Base-by-base conservation (phyloP, 202 grass and related monocot species). In the Schoenoplectus tabernaemontani region DNA sequence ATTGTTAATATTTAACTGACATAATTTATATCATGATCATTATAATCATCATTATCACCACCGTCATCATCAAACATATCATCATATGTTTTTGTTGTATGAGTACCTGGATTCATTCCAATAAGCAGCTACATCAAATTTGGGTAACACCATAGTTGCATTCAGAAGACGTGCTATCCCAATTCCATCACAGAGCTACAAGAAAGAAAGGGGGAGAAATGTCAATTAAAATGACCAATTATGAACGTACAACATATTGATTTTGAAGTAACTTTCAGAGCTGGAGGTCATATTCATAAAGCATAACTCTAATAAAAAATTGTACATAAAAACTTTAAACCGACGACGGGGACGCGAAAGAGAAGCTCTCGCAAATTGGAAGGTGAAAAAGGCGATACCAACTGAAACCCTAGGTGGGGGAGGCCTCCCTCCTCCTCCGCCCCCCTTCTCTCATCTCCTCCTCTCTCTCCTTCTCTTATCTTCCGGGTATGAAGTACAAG, bases 81-180 rank as follows among this genome's bases (percentile, higher is more conserved):
- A 24, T 28, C 32, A 28, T 81, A 78, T 51, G 48, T 15, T 15
- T 16, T 13, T 16, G 17, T 2, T 9, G 66, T 54, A 78, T 1
- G 0, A 15, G 22, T 73, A 99, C 96, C 96, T 99, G 43, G 96
- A 96, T 72, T 99, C 96, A n/a, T 99, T 99, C 96, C 96, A 96
- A 38, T 99, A 99, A 44, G 92, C 90, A 10, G 92, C 90, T 57
- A 89, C 92, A 78, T 99, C 88, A 86, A 99, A 99, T 78, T 93
- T 95, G 33, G 92, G 96, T 59, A 96, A 77, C 69, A 99, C 88
- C 86, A 99, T 86, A 5, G 96, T 93, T 16, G 96, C 90, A 2
- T 99, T 99, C 16, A 99, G 83, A 77, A 99, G 78, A 20, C 88
- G 85, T 22, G 86, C 92, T 73, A 96, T 87, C 26, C 83, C 83